These are phyloP conservation scores for Theileria sp. DNA, from an alignment of 169 alveolate genomes.

Conservation along the genomic window DNA sequence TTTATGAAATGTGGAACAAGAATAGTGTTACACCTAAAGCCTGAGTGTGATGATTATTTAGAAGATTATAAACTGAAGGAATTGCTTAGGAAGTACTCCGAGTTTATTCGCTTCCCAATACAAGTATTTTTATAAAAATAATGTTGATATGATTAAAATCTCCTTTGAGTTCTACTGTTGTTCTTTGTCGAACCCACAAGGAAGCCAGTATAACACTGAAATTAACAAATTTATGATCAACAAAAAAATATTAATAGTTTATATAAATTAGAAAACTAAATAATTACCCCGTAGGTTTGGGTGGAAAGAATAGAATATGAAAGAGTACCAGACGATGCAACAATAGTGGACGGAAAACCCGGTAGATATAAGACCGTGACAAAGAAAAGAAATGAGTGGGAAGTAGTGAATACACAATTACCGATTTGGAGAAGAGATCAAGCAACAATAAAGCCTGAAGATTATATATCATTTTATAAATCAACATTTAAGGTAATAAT, in stretches of 20 bases:
- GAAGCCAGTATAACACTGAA: slow-evolving; percentile 26
- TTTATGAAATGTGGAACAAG: slow-evolving; percentile 92
- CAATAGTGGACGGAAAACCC: slow-evolving; percentile 75
- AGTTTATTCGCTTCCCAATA: slow-evolving; percentile 94
- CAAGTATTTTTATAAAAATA: slow-evolving; percentile 68
- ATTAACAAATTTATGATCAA: slow-evolving; percentile 24
- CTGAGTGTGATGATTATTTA: slow-evolving; percentile 94
- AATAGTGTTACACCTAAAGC: slow-evolving; percentile 92
- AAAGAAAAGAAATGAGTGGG: slow-evolving; percentile 82
- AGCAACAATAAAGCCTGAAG: slow-evolving; percentile 89
- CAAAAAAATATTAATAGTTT: background rate
- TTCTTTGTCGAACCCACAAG: slow-evolving; percentile 41
- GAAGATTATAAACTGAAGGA: slow-evolving; percentile 92
- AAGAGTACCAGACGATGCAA: slow-evolving; percentile 82
- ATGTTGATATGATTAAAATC: slow-evolving; percentile 26
- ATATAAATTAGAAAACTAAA: background rate
- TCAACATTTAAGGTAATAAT: slow-evolving; percentile 80
- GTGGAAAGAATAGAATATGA: slow-evolving; percentile 84
- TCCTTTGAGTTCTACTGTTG: slow-evolving; percentile 7
- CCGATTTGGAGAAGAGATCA: slow-evolving; percentile 94
- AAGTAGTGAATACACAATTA: slow-evolving; percentile 90
- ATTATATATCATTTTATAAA: slow-evolving; percentile 91
- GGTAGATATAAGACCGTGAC: slow-evolving; percentile 79
- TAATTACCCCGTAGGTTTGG: slow-evolving; percentile 64
- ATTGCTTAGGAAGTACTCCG: slow-evolving; percentile 90